phyloP scores from a whole-genome alignment of 352 stramenopile genomes.

The Thalassiosira mediterranea region DNA sequence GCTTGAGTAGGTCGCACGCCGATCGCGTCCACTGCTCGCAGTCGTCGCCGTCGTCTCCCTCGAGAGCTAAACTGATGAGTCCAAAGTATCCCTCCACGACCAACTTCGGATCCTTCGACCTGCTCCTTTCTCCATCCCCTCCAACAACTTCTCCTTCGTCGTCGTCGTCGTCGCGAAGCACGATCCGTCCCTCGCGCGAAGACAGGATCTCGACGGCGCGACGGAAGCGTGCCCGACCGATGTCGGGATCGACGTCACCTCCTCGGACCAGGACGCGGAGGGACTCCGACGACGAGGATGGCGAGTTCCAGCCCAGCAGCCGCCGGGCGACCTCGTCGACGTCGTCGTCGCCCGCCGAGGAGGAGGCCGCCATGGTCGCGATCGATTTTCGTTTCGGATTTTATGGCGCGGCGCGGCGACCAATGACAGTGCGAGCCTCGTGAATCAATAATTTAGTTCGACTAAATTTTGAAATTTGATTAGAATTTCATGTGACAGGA shows the following conservation, averaged over 20 bases:
- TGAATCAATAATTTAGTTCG: too few relatives aligned
- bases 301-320: neutral
- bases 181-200: neutral
- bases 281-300: neutral
- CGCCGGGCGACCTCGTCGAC: neutral
- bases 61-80: neutral
- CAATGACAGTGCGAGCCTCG: too few relatives aligned
- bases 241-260: neutral
- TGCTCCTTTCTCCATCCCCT: neutral
- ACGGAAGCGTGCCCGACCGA: neutral
- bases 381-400: slow-evolving; percentile 3
- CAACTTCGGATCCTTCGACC: neutral
- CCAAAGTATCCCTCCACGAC: neutral
- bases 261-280: neutral
- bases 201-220: neutral
- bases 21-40: too few relatives aligned
- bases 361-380: slow-evolving; percentile 2
- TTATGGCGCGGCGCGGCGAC: too few relatives aligned
- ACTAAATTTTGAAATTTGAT: too few relatives aligned
- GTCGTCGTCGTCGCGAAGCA: neutral
- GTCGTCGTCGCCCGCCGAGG: slow-evolving; percentile 2
- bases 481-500: too few relatives aligned
- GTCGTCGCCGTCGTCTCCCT: neutral
- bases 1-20: neutral
- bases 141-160: neutral